Evolutionary conservation across 1,284 basidiomycete species (phyloP), one percentile per base, ranked within the genome.

Genomic region (Fistulinella cinereoalba): DNA sequence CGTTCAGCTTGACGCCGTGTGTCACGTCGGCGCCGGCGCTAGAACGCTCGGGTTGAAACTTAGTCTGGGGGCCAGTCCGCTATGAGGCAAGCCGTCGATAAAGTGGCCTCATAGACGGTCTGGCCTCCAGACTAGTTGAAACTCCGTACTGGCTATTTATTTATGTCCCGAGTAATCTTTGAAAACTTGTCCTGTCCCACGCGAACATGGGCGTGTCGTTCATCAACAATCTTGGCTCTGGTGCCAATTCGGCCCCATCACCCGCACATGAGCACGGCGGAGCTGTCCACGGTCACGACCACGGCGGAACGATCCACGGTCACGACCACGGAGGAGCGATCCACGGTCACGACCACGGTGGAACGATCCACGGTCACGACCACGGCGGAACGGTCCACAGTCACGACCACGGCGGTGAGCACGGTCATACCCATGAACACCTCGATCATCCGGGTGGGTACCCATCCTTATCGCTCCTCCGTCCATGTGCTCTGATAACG

Each of bases 361-460:
- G 65, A n/a, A n/a, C 25, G 25, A 11, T 27, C 29, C 29, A 31
- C 12, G 6, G 25, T 27, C 33, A 34, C 10, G 32, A 33, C 6
- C 11, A 6, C 11, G 16, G 32, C 16, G 32, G 32, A 33, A 18
- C 24, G 54, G 44, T 55, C 53, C 62, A 65, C 12, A 53, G 34
- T 28, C 73, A 76, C 51, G 65, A 73, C 24, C 72, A 72, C 51
- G 75, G 76, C 16, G 72, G 65, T 49, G 89, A 92, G 49, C 91
- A 94, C 62, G 92, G 92, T 2, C 92, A 95, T 59, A 92, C 92
- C 0, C 93, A 96, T 65, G 93, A 94, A 54, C 86, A 90, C 58
- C 75, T 95, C 41, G 91, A 95, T 45, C 76, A 94, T 70, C 77
- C 92, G 49, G 92, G 92, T 89, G 61, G 44, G 74, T 58, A n/a